A percentile compares a stretch with the other conserved stretches of the same genome.
These are phyloP conservation scores for Aspergillus floridensis DNA, from an alignment of 2,329 filamentous ascomycete species.

Conservation along the genomic window DNA sequence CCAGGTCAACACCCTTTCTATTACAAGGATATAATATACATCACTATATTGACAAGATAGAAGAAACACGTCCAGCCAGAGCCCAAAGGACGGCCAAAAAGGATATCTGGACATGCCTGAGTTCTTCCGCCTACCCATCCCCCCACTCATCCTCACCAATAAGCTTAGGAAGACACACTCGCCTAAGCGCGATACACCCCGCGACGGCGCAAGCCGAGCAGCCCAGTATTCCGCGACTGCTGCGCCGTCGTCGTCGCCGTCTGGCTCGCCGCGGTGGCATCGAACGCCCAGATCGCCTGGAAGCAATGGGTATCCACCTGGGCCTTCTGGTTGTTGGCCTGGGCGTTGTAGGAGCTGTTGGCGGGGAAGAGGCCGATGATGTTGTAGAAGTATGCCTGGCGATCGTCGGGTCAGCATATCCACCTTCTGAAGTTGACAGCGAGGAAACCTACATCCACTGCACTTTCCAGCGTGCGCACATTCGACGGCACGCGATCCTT, in stretches of 20 bases:
- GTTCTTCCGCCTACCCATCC: too few species aligned
- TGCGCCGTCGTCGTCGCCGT: background rate
- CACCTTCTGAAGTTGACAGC: background rate
- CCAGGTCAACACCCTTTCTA: too few species aligned
- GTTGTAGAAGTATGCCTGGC: background rate
- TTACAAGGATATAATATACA: too few species aligned
- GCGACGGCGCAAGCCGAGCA: background rate
- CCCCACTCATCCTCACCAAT: too few species aligned
- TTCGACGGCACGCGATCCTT: background rate
- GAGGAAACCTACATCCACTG: background rate
- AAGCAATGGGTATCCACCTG: conserved; percentile 4
- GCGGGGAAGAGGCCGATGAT: conserved; percentile 5
- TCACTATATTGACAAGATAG: too few species aligned
- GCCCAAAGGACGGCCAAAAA: too few species aligned
- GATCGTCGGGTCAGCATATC: background rate
- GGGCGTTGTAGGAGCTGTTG: conserved; percentile 4
- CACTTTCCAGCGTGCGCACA: conserved; percentile 1
- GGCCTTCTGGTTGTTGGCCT: conserved; percentile 4
- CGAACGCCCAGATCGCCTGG: conserved; percentile 5
- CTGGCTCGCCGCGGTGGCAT: background rate
- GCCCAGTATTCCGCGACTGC: too few species aligned
- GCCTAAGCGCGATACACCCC: too few species aligned
- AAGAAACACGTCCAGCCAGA: too few species aligned
- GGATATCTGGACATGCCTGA: too few species aligned
- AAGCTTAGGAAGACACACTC: too few species aligned